These are phyloP conservation scores for Acanthamoeba royreba DNA, from an alignment of 208 protist species.

Conservation along the genomic window DNA sequence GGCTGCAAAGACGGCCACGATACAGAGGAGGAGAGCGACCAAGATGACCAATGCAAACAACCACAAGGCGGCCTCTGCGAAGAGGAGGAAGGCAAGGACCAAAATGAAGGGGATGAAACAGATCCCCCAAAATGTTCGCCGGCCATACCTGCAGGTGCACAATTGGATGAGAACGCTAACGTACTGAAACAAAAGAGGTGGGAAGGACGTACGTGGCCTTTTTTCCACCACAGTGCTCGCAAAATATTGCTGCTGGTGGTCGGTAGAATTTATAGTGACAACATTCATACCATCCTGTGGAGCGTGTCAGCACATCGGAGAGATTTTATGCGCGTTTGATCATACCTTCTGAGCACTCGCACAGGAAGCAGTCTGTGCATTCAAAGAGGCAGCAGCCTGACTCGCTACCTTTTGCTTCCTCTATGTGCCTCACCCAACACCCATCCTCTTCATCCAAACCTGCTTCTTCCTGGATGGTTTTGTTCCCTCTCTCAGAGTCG, in stretches of 20 bases:
- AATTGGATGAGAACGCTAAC: neutral
- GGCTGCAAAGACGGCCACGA: neutral
- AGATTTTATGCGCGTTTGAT: neutral
- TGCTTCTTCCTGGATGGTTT: neutral
- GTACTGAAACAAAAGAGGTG: neutral
- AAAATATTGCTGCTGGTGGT: neutral
- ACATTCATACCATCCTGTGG: neutral
- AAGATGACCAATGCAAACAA: neutral
- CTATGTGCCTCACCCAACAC: neutral
- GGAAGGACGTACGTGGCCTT: neutral
- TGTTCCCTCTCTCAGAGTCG: no score
- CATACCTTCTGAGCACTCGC: neutral
- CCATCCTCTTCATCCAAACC: neutral
- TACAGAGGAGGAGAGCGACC: neutral
- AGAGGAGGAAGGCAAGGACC: neutral
- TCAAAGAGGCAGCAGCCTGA: neutral
- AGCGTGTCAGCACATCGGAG: neutral
- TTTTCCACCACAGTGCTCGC: slow-evolving; percentile 3
- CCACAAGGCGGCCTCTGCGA: slow-evolving; percentile 18
- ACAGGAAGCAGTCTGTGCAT: neutral
- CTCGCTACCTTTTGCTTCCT: neutral
- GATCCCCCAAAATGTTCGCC: slow-evolving; percentile 10
- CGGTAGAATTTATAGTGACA: neutral
- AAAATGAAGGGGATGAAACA: neutral
- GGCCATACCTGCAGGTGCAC: neutral